Base-by-base conservation (phyloP, 2,329 filamentous ascomycete species). In the Gremmenia infestans region DNA sequence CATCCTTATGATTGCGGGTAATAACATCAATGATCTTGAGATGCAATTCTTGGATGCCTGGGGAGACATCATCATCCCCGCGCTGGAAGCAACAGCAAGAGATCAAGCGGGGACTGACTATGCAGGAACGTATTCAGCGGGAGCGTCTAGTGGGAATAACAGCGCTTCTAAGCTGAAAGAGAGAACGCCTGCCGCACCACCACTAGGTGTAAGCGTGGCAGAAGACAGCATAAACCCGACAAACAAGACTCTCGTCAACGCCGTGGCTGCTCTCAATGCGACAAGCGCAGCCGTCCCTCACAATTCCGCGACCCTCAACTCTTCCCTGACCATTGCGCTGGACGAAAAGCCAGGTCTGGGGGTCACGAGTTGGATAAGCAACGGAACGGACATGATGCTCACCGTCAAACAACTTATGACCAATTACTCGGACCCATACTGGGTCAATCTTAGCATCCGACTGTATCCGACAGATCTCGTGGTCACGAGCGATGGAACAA, bases 371-470 rank as follows among this genome's bases (percentile, higher is more conserved):
- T 60, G 58, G 58, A 55, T 57, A 22, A 52, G 42, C n/a, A 60
- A 60, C 35, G 55, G 55, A 15, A 56, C 57, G 5, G 57, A 59
- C 28, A 57, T 57, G 55, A 22, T 39, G 6, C 35, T 48, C n/a
- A 28, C 39, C 6, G 39, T 35, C 5, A 35, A 35, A 7, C 3
- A 17, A 4, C 35, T 57, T 4, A 32, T 40, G 8, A 47, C 39
- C 9, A 48, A 19, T 19, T 47, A 48, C 9, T 15, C 42, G 3
- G 19, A 45, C 22, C 42, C 42, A 2, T 28, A 47, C 15, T 47
- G 50, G 43, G 9, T 36, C 4, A n/a, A 47, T 23, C 51, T 51
- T 15, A 52, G 48, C 8, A 40, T 43, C 12, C 35, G 55, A 25
- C 25, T 57, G 40, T 57, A 57, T 51, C 51, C 55, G 5, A 57